Evolutionary conservation across 768 basidiomycete species (phyloP), one percentile per base, ranked within the genome.

Genomic region (Kwoniella mangroviensis): DNA sequence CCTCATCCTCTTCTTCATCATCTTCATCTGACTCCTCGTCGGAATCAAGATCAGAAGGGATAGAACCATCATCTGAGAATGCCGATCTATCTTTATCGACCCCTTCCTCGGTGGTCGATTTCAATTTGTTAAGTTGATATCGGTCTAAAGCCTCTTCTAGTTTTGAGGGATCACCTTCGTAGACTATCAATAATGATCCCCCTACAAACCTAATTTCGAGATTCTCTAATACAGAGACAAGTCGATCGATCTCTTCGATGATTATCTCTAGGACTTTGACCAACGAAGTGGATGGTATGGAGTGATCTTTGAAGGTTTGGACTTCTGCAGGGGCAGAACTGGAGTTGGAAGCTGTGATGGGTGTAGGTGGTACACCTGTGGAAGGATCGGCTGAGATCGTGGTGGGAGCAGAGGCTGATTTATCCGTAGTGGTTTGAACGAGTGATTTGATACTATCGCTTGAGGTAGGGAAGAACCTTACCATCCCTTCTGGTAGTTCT

Each of bases 201-300:
- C 92, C 94, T 10, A 93, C 88, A 85, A 98, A 92, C 26, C 92
- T 88, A 73, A 94, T 79, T 73, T 96, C 89, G 6, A 90, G 81
- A 2, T 81, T 73, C 1, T 86, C 76, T 55, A 93, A 81, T 0
- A 86, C 85, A 0, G 82, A 79, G 12, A 84, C 84, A 55, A 93
- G 86, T 49, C 87, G 85, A 13, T 55, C 55, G 1, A 79, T 63
- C 21, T 79, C 73, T 10, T 55, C 90, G 1, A 87, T 85, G 24
- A 95, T 83, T 9, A 84, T 84, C 1, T 84, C 77, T 5, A 95
- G 85, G 64, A 94, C 86, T 0, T 87, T 86, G 2, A 89, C 79
- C 24, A 94, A 85, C 21, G 85, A 80, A 19, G 51, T 24, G n/a
- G 73, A 70, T n/a, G 70, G 63, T 53, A 77, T 61, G 11, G 67